Conservation (phyloP, 257 asterid genomes). For the Nicotiana tabacum region DNA sequence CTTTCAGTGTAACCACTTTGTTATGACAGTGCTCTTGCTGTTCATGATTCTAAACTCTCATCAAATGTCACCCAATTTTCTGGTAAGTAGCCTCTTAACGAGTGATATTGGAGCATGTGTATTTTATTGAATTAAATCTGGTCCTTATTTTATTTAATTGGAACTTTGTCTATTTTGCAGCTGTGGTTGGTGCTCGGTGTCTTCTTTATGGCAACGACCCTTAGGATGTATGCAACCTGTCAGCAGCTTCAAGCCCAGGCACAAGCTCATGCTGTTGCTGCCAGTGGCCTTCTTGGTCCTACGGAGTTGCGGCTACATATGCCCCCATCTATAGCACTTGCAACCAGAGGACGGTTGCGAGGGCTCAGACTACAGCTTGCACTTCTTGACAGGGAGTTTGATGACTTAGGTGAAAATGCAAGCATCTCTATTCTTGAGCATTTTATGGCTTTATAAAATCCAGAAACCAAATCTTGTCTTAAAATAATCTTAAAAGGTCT, state of each 20-base stretch:
- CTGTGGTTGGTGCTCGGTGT: slow-evolving; percentile 99
- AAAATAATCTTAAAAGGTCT: neutral
- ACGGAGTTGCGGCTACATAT: slow-evolving; percentile 92
- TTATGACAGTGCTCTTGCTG: slow-evolving; percentile 79
- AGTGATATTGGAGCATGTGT: neutral
- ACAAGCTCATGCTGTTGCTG: slow-evolving; percentile 96
- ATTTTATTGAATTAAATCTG: neutral
- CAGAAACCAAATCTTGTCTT: neutral
- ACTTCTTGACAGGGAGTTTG: slow-evolving; percentile 97
- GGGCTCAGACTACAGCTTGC: slow-evolving; percentile 99
- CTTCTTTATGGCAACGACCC: slow-evolving; percentile 83
- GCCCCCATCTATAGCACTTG: slow-evolving; percentile 97
- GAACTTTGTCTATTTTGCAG: slow-evolving; percentile 24
- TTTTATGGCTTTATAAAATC: neutral
- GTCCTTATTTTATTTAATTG: neutral
- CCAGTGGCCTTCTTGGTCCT: slow-evolving; percentile 94
- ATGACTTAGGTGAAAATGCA: slow-evolving; percentile 65
- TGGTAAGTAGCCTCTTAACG: slow-evolving; percentile 54
- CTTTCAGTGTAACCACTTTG: slow-evolving; percentile 15
- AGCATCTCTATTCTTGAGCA: slow-evolving; percentile 6
- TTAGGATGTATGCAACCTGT: slow-evolving; percentile 98
- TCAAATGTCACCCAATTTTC: slow-evolving; percentile 95
- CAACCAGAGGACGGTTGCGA: slow-evolving; percentile 92
- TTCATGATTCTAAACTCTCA: slow-evolving; percentile 98
- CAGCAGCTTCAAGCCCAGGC: slow-evolving; percentile 99